phyloP scores from a whole-genome alignment of 2,329 filamentous ascomycete species.

The Stagonosporopsis chrysanthemi region DNA sequence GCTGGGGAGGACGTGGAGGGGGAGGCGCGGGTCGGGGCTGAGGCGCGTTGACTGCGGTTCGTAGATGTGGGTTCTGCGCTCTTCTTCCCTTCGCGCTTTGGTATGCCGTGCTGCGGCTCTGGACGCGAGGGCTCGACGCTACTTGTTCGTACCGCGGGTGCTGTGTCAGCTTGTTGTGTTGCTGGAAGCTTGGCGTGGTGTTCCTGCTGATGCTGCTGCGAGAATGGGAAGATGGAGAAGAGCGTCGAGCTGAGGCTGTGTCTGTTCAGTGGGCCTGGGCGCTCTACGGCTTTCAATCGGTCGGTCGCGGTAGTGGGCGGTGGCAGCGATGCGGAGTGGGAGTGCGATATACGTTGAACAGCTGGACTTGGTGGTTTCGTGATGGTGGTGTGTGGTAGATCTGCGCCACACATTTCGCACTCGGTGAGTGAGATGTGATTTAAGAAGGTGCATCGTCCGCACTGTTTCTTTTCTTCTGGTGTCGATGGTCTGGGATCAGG shows the following conservation, averaged over 20 bases:
- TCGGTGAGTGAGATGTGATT: conserved; percentile 41
- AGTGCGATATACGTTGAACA: conserved; percentile 28
- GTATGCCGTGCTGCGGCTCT: neutral
- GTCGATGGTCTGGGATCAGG: conserved; percentile 26
- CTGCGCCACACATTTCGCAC: conserved; percentile 46
- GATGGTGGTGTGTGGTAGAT: conserved; percentile 35
- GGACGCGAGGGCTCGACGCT: neutral
- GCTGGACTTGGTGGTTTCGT: conserved; percentile 35
- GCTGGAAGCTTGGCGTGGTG: conserved; percentile 40
- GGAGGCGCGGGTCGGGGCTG: neutral
- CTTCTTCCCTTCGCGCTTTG: neutral
- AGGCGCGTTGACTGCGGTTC: neutral
- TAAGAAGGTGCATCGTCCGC: conserved; percentile 46
- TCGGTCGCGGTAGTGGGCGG: conserved; percentile 21
- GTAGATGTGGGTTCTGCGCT: neutral
- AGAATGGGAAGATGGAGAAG: conserved; percentile 48
- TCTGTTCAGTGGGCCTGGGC: conserved; percentile 35
- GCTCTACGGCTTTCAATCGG: conserved; percentile 8
- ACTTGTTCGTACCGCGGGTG: neutral
- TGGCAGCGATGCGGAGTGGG: conserved; percentile 41
- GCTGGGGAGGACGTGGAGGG: neutral
- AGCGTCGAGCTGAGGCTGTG: conserved; percentile 46
- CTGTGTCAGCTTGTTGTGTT: conserved; percentile 27
- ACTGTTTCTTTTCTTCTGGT: conserved; percentile 44
- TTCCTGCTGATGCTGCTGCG: conserved; percentile 42